Conservation (phyloP, 768 basidiomycete species). For the Pleurotus djamor region DNA sequence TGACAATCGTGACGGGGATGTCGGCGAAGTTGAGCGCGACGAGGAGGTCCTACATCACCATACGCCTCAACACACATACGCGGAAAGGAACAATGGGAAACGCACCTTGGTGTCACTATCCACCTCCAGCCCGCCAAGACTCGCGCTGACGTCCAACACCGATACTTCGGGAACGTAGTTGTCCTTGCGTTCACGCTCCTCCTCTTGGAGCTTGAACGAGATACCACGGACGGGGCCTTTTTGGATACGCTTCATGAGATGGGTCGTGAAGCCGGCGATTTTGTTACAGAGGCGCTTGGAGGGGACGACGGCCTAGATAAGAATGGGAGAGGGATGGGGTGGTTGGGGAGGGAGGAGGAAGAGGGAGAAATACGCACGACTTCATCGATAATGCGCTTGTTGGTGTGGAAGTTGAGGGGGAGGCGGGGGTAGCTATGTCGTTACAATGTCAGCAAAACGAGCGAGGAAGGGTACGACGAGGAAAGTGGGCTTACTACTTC, state of each 20-base stretch:
- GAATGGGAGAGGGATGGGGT: too few relatives aligned
- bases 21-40: constrained; percentile 91
- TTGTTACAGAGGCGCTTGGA: constrained; percentile 99
- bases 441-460: not conserved
- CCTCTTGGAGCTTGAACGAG: constrained; percentile 99
- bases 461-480: not conserved
- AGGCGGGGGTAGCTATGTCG: constrained; percentile 88
- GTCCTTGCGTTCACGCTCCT: constrained; percentile 99
- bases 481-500: constrained; percentile 98
- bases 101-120: constrained; percentile 93
- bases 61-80: not conserved
- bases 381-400: constrained; percentile 99
- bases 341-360: too few relatives aligned
- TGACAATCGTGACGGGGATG: constrained; percentile 73
- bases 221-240: constrained; percentile 98
- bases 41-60: constrained; percentile 76
- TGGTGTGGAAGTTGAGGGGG: constrained; percentile 99
- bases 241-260: constrained; percentile 99
- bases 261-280: constrained; percentile 99
- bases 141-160: constrained; percentile 70
- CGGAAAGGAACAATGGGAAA: constrained; percentile 9
- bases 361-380: constrained; percentile 49
- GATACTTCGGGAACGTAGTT: constrained; percentile 99
- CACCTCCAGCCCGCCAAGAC: constrained; percentile 73
- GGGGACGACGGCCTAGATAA: constrained; percentile 84